Evolutionary conservation across 148 eudicot species (phyloP).

Genomic region (Fagopyrum esculentum): DNA sequence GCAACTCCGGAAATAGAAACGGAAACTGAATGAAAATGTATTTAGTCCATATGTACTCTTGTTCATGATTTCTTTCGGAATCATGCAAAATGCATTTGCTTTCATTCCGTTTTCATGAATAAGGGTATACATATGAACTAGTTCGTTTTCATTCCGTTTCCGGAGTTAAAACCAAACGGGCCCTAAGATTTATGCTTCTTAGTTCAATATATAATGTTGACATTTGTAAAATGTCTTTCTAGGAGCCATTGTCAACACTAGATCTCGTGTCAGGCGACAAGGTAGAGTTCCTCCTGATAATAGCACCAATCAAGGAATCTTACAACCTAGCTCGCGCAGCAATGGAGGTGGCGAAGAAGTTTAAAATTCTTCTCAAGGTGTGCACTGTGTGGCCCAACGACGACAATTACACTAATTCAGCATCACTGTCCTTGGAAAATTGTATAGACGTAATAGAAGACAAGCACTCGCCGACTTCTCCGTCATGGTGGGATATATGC

Average conservation of each 20-base stretch:
- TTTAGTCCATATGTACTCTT: too few relatives aligned
- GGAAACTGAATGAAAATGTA: too few relatives aligned
- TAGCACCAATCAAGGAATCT: conserved; percentile 62
- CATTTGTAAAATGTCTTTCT: conserved; percentile 6
- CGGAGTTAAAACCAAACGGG: too few relatives aligned
- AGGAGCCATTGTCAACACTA: conserved; percentile 54
- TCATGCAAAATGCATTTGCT: too few relatives aligned
- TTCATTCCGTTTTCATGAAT: too few relatives aligned
- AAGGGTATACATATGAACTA: too few relatives aligned
- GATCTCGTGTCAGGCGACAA: conserved; percentile 71
- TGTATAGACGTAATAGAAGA: conserved; percentile 48
- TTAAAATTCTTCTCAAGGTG: conserved; percentile 46
- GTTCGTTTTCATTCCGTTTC: too few relatives aligned
- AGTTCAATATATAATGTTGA: not conserved
- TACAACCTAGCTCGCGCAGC: conserved; percentile 60
- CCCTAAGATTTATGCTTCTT: not conserved
- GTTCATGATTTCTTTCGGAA: too few relatives aligned
- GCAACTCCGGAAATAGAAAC: too few relatives aligned
- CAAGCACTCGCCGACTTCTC: conserved; percentile 23
- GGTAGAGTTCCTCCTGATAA: conserved; percentile 65
- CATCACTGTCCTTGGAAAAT: conserved; percentile 36
- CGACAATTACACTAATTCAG: conserved; percentile 9
- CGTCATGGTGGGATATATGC: conserved; percentile 92
- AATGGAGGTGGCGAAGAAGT: conserved; percentile 50
- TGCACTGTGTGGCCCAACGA: conserved; percentile 73